Evolutionary conservation across 2,329 filamentous ascomycete genomes (phyloP).

Genomic region (Colletotrichum falcatum): DNA sequence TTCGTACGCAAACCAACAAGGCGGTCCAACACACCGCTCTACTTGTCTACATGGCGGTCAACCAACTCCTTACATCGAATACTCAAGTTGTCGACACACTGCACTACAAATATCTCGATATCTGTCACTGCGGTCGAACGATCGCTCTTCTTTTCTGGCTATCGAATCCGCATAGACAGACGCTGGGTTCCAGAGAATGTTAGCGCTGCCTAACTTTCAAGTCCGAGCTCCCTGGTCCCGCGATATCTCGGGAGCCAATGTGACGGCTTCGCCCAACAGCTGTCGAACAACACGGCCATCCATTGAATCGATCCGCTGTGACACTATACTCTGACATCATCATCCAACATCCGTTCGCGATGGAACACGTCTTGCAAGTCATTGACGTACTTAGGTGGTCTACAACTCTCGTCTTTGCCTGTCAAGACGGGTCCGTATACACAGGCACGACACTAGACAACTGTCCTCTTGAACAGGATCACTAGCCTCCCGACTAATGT

Average conservation of each 20-base stretch:
- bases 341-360: constrained; percentile 27
- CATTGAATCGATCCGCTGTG: background rate
- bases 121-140: constrained; percentile 17
- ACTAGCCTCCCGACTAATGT: background rate
- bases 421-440: background rate
- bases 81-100: background rate
- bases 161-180: constrained; percentile 10
- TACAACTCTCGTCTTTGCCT: background rate
- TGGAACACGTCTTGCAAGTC: constrained; percentile 10
- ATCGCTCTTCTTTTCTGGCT: constrained; percentile 5
- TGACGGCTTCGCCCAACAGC: constrained; percentile 9
- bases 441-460: constrained; percentile 11
- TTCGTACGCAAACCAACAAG: too few relatives aligned
- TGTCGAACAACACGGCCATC: background rate
- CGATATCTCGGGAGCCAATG: constrained; percentile 19
- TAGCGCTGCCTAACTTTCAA: background rate
- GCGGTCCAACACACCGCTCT: constrained; percentile 26
- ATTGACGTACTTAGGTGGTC: constrained; percentile 30
- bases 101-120: constrained; percentile 4
- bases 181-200: background rate
- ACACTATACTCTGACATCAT: constrained; percentile 3
- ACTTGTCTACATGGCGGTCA: constrained; percentile 29
- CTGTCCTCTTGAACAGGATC: constrained; percentile 2
- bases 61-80: background rate
- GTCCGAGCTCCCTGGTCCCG: constrained; percentile 6